Conservation (phyloP, 345 rosid species). For the Aegle marmelos region DNA sequence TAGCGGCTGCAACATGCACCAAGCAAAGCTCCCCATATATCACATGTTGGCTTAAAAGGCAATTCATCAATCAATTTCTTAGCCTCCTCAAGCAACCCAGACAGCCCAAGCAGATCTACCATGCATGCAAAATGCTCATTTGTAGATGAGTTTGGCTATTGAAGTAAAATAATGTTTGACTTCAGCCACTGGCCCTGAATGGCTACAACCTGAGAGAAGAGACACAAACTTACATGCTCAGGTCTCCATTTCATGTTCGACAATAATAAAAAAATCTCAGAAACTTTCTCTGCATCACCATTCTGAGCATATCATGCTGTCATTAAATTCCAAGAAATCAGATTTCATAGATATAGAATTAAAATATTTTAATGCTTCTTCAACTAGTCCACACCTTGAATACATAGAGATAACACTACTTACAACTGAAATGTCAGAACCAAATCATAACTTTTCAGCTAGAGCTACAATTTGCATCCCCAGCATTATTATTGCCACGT, state of each 20-base stretch:
- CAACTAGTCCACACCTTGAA: constrained; percentile 23
- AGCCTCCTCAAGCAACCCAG: constrained; percentile 24
- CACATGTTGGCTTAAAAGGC: constrained; percentile 25
- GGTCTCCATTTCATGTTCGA: constrained; percentile 11
- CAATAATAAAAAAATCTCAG: constrained; percentile 20
- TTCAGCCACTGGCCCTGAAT: constrained; percentile 25
- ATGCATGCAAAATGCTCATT: constrained; percentile 22
- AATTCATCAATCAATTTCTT: constrained; percentile 18
- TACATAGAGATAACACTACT: constrained; percentile 25
- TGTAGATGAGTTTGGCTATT: constrained; percentile 15
- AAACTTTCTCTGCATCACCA: constrained; percentile 18
- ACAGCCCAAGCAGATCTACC: constrained; percentile 31
- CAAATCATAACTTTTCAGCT: constrained; percentile 19
- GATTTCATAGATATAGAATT: constrained; percentile 10
- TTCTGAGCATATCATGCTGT: constrained; percentile 26
- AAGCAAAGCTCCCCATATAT: constrained; percentile 24
- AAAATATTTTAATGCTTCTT: constrained; percentile 24
- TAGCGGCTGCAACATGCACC: constrained; percentile 21
- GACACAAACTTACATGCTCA: constrained; percentile 19
- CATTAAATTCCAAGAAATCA: constrained; percentile 29
- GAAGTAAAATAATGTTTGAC: constrained; percentile 21
- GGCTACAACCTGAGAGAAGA: constrained; percentile 28
- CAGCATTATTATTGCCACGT: constrained; percentile 15
- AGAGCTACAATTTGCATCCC: constrained; percentile 21
- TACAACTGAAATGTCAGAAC: constrained; percentile 22